A percentile compares a stretch with the other conserved stretches of the same genome.
Conservation (phyloP, 2,329 filamentous ascomycete species). For the Huntiella omanensis region DNA sequence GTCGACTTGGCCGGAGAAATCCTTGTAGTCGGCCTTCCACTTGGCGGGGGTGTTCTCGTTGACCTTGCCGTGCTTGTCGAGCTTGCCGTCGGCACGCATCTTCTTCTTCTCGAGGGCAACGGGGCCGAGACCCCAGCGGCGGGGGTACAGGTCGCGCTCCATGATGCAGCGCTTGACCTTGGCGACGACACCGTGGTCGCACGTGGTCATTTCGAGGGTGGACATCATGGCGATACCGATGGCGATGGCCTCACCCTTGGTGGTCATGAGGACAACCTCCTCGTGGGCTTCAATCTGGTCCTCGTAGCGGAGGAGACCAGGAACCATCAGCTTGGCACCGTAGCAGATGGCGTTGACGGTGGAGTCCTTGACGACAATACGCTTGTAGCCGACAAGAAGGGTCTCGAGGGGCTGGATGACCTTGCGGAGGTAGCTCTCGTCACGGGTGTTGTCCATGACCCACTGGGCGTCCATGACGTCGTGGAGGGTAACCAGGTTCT, state of each 20-base stretch:
- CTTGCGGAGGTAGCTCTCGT: conserved; percentile 77
- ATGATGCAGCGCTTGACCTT: conserved; percentile 99
- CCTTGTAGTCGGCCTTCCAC: conserved; percentile 86
- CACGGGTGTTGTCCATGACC: conserved; percentile 85
- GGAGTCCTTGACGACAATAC: conserved; percentile 78
- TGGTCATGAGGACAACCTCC: conserved; percentile 95
- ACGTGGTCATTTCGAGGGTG: conserved; percentile 87
- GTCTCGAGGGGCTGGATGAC: conserved; percentile 90
- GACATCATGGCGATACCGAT: conserved; percentile 96
- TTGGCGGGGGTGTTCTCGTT: conserved; percentile 88
- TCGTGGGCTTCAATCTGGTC: conserved; percentile 82
- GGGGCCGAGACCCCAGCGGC: conserved; percentile 89
- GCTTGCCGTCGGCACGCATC: conserved; percentile 92
- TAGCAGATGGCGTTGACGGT: conserved; percentile 92
- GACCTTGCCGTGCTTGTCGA: conserved; percentile 87
- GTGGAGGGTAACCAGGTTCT: conserved; percentile 81
- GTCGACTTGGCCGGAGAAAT: conserved; percentile 43
- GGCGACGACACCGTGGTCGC: conserved; percentile 92
- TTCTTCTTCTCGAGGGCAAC: conserved; percentile 97
- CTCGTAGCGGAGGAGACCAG: conserved; percentile 82
- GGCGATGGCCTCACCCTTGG: conserved; percentile 96
- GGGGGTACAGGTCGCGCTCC: conserved; percentile 95
- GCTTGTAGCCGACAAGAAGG: conserved; percentile 82
- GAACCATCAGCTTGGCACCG: conserved; percentile 97
- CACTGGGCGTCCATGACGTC: conserved; percentile 79